phyloP scores from a whole-genome alignment of 495 filamentous ascomycete genomes.

The Penicillium riverlandense region DNA sequence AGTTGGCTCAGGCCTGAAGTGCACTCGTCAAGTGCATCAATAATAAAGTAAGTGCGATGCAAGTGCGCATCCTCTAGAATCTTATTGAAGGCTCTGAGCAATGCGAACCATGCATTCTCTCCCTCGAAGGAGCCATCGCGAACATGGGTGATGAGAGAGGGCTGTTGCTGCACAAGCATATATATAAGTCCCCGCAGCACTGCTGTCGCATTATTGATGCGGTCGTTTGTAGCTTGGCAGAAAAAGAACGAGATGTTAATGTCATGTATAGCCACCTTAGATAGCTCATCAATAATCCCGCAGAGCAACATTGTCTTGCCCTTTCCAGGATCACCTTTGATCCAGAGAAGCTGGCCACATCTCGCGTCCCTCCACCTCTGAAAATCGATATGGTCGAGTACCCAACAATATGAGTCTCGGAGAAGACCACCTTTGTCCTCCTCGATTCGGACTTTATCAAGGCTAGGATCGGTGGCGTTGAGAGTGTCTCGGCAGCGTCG shows the following conservation, averaged over 20 bases:
- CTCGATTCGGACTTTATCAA: conserved; percentile 25
- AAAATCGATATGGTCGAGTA: conserved; percentile 33
- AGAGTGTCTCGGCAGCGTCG: not conserved
- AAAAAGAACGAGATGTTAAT: conserved; percentile 38
- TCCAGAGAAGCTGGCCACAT: conserved; percentile 10
- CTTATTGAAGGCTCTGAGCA: conserved; percentile 21
- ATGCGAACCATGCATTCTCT: conserved; percentile 22
- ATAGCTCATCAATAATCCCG: conserved; percentile 33
- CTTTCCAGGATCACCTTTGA: conserved; percentile 21
- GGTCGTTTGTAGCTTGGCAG: conserved; percentile 29
- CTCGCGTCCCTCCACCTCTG: conserved; percentile 7
- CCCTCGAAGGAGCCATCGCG: conserved; percentile 25
- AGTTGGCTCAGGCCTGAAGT: conserved; percentile 14
- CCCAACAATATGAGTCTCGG: conserved; percentile 33
- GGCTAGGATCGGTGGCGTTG: conserved; percentile 23
- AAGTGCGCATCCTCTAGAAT: conserved; percentile 27
- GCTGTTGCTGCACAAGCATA: conserved; percentile 24
- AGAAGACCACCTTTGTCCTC: conserved; percentile 26
- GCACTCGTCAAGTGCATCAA: conserved; percentile 48
- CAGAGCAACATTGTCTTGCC: conserved; percentile 37
- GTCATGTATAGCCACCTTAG: not conserved
- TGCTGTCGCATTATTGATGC: conserved; percentile 31
- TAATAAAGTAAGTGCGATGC: conserved; percentile 23
- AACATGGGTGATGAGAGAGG: conserved; percentile 24
- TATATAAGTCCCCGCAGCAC: conserved; percentile 37